A percentile compares a stretch with the other conserved stretches of the same genome.
phyloP scores from a whole-genome alignment of 352 stramenopile genomes.

The Phytophthora europaea region DNA sequence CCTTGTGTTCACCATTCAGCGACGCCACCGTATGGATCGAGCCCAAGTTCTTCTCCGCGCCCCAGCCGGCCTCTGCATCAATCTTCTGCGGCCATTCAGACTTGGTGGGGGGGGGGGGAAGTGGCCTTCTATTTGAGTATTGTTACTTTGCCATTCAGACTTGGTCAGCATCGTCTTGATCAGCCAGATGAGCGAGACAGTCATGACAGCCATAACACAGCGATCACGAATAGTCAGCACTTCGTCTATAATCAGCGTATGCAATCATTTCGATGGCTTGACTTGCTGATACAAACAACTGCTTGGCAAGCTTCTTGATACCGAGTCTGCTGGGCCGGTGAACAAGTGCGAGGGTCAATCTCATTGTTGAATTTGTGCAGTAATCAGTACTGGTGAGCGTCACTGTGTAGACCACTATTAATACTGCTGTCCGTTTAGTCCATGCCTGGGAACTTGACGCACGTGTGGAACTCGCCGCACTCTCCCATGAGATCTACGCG shows the following conservation, averaged over 20 bases:
- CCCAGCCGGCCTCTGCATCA: slow-evolving; percentile 47
- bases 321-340: neutral
- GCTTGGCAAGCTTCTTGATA: neutral
- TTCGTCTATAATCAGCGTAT: neutral
- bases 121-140: no score
- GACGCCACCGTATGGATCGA: slow-evolving; percentile 52
- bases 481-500: slow-evolving; percentile 88
- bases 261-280: neutral
- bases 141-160: no score
- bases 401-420: neutral
- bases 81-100: slow-evolving; percentile 43
- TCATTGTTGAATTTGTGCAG: neutral
- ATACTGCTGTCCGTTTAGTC: slow-evolving; percentile 14
- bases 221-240: slow-evolving; percentile 23
- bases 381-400: neutral
- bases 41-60: slow-evolving; percentile 50
- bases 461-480: slow-evolving; percentile 92
- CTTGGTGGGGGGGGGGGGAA: no score
- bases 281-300: neutral
- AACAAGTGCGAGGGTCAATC: neutral
- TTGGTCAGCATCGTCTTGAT: slow-evolving; percentile 52
- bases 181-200: slow-evolving; percentile 40
- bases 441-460: slow-evolving; percentile 82
- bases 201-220: slow-evolving; percentile 46
- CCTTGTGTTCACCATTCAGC: slow-evolving; percentile 47